phyloP scores from a whole-genome alignment of 805 yeast species.

The Isabelozyma heimii region DNA sequence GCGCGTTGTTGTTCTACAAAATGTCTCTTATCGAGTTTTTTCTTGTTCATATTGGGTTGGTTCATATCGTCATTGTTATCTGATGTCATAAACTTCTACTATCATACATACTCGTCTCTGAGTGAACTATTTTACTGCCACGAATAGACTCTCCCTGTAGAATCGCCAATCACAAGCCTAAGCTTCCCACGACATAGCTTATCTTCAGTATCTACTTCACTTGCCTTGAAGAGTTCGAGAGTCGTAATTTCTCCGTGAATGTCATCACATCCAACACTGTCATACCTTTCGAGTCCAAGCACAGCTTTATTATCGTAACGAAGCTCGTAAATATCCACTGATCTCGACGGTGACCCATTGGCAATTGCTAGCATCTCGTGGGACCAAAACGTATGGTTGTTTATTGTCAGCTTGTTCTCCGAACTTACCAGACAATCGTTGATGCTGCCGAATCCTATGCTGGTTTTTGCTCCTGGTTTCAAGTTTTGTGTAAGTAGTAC shows the following conservation, averaged over 20 bases:
- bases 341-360: conserved; percentile 8
- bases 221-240: conserved; percentile 23
- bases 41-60: too few relatives aligned
- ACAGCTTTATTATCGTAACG: conserved; percentile 6
- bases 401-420: conserved; percentile 13
- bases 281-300: background rate
- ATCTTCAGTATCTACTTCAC: conserved; percentile 32
- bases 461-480: conserved; percentile 12
- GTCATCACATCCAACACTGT: conserved; percentile 7
- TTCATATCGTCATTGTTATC: too few relatives aligned
- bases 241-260: conserved; percentile 23
- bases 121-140: background rate
- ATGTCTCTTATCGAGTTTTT: too few relatives aligned
- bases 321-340: conserved; percentile 21
- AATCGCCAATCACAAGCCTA: conserved; percentile 54
- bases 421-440: conserved; percentile 26
- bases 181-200: conserved; percentile 32
- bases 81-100: background rate
- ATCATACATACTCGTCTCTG: background rate
- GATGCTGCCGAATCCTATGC: conserved; percentile 27
- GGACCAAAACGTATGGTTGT: conserved; percentile 36
- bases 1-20: too few relatives aligned
- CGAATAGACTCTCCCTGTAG: conserved; percentile 46
- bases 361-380: conserved; percentile 32
- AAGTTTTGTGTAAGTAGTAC: conserved; percentile 22